Evolutionary conservation across 768 basidiomycete species (phyloP), one percentile per base, ranked within the genome.

Genomic region (Chalciporus sphaerocephalus): DNA sequence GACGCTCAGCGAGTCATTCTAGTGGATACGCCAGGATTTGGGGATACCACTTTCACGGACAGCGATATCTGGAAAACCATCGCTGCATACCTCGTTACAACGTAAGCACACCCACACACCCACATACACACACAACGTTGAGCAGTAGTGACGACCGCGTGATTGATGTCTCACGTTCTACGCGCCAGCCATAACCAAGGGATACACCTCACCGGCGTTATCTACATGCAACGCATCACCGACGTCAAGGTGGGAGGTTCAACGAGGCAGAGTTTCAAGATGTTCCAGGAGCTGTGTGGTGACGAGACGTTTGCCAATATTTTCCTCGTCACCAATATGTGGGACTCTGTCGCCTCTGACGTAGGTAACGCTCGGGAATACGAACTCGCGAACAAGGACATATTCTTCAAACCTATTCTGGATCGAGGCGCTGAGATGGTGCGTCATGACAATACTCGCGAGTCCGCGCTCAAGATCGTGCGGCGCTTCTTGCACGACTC

Each of bases 11-110:
- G 47, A 22, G 67, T 82, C 13, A 66, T 68, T 3, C 61, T 83
- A n/a, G 70, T 83, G 40, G 81, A 83, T 51, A 82, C 80, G 0
- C 80, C 81, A 3, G 81, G 81, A 0, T 82, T 81, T 46, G 80
- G 80, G 45, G 78, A 81, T 52, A 75, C 78, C 1, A 55, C 56
- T 11, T 61, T 67, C 47, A 69, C 68, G 41, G 78, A 80, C 49
- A 69, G 71, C 2, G 76, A 75, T 17, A 68, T 80, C 20, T 60
- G 79, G 42, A 71, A 67, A 38, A 70, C 72, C 61, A 78, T 79
- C 35, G 71, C 78, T 51, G 71, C 35, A 11, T 67, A 64, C n/a
- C 46, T 65, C 16, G 56, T 62, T 33, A 53, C 55, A 4, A 65
- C 54, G 63, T 54, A 33, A 42, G 62, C 12, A 8, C 24, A 16